A percentile compares a stretch with the other conserved stretches of the same genome.
Conservation (phyloP, 208 protist species). For the Herpetomonas tarakana region DNA sequence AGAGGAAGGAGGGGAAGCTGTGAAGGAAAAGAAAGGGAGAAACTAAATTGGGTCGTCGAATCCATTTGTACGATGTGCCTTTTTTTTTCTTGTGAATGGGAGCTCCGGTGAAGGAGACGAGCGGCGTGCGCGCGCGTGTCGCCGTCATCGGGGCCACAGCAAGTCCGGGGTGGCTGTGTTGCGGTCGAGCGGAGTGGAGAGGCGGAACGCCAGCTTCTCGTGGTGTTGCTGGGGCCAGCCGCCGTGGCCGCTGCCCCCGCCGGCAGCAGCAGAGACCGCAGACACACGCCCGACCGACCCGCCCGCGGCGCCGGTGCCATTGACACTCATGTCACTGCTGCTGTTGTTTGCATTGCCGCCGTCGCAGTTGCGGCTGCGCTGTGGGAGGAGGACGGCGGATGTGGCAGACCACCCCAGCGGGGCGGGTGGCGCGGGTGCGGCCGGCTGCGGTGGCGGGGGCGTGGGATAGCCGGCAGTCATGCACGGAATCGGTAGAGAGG, state of each 20-base stretch:
- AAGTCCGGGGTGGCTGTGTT: constrained; percentile 8
- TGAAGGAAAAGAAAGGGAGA: too few species aligned
- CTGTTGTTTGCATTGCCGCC: background rate
- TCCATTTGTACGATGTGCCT: too few species aligned
- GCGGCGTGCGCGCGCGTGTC: too few species aligned
- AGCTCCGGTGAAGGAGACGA: too few species aligned
- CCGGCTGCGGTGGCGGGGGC: background rate
- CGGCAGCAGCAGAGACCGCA: constrained; percentile 2
- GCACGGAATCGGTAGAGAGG: constrained; percentile 3
- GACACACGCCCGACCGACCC: too few species aligned
- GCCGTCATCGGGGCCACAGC: background rate
- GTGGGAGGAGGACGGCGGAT: constrained; percentile 38
- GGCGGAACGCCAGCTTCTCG: too few species aligned
- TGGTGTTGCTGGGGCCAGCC: constrained; percentile 5
- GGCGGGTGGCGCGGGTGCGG: constrained; percentile 1
- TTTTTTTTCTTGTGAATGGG: too few species aligned
- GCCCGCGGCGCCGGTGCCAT: too few species aligned
- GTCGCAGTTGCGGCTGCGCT: constrained; percentile 6
- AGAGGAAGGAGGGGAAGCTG: too few species aligned
- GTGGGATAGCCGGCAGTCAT: constrained; percentile 10
- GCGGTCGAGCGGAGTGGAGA: constrained; percentile 41
- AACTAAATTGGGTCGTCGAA: too few species aligned
- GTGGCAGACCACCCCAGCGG: constrained; percentile 61
- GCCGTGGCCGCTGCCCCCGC: background rate
- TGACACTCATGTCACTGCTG: background rate